Base-by-base conservation (phyloP, 192 early-diverging fungal species). In the Coemansia sp. region DNA sequence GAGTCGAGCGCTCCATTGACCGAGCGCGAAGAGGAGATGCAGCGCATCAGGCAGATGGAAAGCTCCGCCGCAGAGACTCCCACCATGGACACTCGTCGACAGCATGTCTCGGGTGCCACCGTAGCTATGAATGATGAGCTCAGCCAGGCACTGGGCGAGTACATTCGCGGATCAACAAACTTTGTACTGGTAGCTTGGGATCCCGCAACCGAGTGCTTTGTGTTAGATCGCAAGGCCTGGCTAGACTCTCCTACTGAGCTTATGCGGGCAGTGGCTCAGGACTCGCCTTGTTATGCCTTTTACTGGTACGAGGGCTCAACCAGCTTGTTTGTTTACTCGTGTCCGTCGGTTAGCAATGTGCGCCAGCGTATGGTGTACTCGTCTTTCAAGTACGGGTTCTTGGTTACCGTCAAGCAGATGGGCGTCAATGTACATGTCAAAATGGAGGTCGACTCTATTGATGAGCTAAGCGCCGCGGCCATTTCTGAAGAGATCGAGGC, bases 281-380 rank as follows among this genome's bases (percentile, higher is more conserved):
- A 85, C 60, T 76, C 82, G 40, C 94, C 93, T n/a, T 83, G 91
- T 31, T 96, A 89, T 38, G 61, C 50, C 24, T 45, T 74, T 5
- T 77, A 79, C 67, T 74, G 76, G 63, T 72, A 70, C 39, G 78
- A 70, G 38, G 73, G 67, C 35, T 3, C 59, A 1, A 74, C 71
- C 16, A 65, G 59, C 13, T 14, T 94, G n/a, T 96, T 96, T 74
- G 81, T 92, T 59, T 95, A 92, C 72, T 88, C 88, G 24, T 98
- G 95, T 66, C 95, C 96, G 9, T 76, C 87, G 24, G 61, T 74
- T 8, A 89, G 91, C 57, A 93, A 92, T 73, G 89, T 98, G 60
- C 88, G 91, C 39, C 86, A 93, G 46, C 84, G 90, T n/a, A 98
- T 97, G 96, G 63, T 94, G 34, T 95, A 93, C 75, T 93, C 93